phyloP scores from a whole-genome alignment of 2,329 filamentous ascomycete genomes.

The Chalara sp. region DNA sequence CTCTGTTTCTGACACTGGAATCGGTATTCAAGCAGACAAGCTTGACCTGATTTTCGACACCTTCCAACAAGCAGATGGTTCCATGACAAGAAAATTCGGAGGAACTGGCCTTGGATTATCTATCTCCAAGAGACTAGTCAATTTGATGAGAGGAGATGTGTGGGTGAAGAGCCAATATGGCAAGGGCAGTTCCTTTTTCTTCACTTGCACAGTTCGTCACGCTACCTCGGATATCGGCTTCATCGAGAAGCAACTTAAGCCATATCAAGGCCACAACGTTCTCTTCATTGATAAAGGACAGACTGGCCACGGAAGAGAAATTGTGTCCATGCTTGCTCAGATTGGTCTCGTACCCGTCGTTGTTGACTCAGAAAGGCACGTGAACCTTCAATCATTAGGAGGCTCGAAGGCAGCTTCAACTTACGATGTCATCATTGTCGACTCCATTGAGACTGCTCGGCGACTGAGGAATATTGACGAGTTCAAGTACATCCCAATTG shows the following conservation, averaged over 20 bases:
- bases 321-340: constrained; percentile 68
- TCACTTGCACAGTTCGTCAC: constrained; percentile 85
- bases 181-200: constrained; percentile 90
- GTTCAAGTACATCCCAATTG: constrained; percentile 96
- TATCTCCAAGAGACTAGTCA: constrained; percentile 91
- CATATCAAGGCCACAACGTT: constrained; percentile 89
- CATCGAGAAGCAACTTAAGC: constrained; percentile 76
- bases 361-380: constrained; percentile 71
- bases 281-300: constrained; percentile 91
- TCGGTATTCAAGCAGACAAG: constrained; percentile 93
- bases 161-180: constrained; percentile 94
- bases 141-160: constrained; percentile 91
- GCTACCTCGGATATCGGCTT: constrained; percentile 71
- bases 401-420: constrained; percentile 41
- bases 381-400: constrained; percentile 39
- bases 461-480: constrained; percentile 80
- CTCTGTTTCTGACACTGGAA: constrained; percentile 91
- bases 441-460: constrained; percentile 86
- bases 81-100: constrained; percentile 92
- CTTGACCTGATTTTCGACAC: constrained; percentile 97
- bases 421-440: constrained; percentile 94
- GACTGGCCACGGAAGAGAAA: constrained; percentile 69
- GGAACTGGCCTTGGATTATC: constrained; percentile 90
- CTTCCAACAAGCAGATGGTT: constrained; percentile 96
- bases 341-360: constrained; percentile 78